Evolutionary conservation across 2,329 filamentous ascomycete genomes (phyloP), one percentile per base, ranked within the genome.

Genomic region (Fusarium algeriense): DNA sequence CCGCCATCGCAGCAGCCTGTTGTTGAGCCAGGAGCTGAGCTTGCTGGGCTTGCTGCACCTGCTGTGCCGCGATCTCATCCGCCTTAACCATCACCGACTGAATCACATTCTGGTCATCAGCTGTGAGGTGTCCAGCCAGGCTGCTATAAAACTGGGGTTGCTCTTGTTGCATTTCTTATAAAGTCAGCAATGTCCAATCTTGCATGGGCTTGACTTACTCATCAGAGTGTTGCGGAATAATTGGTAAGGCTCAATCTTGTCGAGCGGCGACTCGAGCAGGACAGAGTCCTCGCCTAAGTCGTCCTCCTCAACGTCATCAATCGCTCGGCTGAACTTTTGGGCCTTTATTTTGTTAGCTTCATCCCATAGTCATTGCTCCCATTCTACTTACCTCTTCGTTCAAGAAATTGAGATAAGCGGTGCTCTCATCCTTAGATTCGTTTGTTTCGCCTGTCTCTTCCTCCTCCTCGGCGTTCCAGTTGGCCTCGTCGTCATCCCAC

Each of bases 391-490:
- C 92, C 85, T 98, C 95, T 80, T 97, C 93, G 75, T 95, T 97
- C 32, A 99, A 83, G 85, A 99, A 99, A 74, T 98, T 95, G 49
- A 99, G 89, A 80, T 99, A 99, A 9, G 95, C 94, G 28, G 93
- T 92, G 80, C 93, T 96, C 82, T 98, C 95, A 76, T 98, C 95
- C 78, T 94, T 93, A 76, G 90, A 87, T 68, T 97, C 92, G 6
- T 80, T 81, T 17, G 83, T 77, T 58, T 88, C 88, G 70, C 93
- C 93, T 32, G 89, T 89, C 30, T 90, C 89, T 69, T 89, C 87
- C 64, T 92, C 91, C 40, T 92, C 88, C 71, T 94, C 93, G 45
- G 87, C 90, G 64, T 91, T 89, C 94, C 94, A 97, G 79, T 93
- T 89, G 54, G 89, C 90, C 60, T 94, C 95, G 41, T 95, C 93